Conservation (phyloP, 495 filamentous ascomycete species). For the Aspergillus conjunctus region DNA sequence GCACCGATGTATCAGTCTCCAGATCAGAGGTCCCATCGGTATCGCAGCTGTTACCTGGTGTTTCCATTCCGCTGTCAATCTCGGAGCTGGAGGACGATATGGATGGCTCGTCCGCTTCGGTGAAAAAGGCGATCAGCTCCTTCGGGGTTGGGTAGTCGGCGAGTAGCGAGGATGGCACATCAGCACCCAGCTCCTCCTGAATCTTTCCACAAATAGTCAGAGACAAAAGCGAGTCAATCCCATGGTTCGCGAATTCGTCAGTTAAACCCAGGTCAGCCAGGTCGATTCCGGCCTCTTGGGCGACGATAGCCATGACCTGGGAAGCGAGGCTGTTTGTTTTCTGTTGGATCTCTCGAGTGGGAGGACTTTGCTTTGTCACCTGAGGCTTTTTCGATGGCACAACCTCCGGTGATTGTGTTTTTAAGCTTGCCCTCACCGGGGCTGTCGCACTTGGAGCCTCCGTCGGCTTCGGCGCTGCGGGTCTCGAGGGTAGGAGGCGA, state of each 20-base stretch:
- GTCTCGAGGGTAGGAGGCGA: slow-evolving; percentile 52
- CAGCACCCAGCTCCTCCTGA: slow-evolving; percentile 50
- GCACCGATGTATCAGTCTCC: background rate
- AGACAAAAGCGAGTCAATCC: slow-evolving; percentile 55
- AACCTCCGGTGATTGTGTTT: background rate
- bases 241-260: slow-evolving; percentile 50
- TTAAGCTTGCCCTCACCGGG: background rate
- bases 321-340: slow-evolving; percentile 25
- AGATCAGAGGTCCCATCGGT: background rate
- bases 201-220: slow-evolving; percentile 48
- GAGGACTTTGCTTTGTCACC: slow-evolving; percentile 6
- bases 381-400: background rate
- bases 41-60: background rate
- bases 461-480: slow-evolving; percentile 10
- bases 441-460: background rate
- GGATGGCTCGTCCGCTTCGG: background rate
- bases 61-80: background rate
- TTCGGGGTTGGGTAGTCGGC: slow-evolving; percentile 59
- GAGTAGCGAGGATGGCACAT: slow-evolving; percentile 53
- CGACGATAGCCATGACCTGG: slow-evolving; percentile 60
- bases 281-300: slow-evolving; percentile 64
- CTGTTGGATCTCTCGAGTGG: slow-evolving; percentile 21
- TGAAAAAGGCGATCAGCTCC: slow-evolving; percentile 37
- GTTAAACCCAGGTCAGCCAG: slow-evolving; percentile 58
- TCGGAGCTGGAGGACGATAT: background rate